Conservation (phyloP, 805 yeast species). For the Kazachstania psychrophila region DNA sequence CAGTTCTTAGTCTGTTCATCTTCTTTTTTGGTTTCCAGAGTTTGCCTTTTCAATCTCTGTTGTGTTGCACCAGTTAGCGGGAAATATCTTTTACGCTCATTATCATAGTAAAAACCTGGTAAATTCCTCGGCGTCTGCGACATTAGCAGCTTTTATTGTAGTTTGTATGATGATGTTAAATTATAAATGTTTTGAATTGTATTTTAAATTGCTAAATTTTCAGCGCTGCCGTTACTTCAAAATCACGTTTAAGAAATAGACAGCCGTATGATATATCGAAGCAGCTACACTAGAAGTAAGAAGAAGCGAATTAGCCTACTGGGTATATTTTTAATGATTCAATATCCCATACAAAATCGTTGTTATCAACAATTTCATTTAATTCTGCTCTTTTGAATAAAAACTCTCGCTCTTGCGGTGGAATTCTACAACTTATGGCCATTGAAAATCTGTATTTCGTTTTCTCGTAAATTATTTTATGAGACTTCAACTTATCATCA, state of each 20-base stretch:
- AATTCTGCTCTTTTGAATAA: constrained; percentile 37
- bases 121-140: constrained; percentile 8
- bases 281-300: neutral
- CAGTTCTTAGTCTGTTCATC: neutral
- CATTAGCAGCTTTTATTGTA: neutral
- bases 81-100: constrained; percentile 20
- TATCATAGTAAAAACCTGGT: constrained; percentile 26
- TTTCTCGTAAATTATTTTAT: constrained; percentile 29
- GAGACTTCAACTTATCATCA: constrained; percentile 32
- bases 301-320: neutral
- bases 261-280: too few relatives aligned
- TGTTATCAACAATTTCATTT: constrained; percentile 32
- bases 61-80: constrained; percentile 6
- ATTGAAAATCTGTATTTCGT: constrained; percentile 38
- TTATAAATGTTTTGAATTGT: too few relatives aligned
- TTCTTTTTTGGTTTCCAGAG: neutral
- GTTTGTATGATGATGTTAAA: too few relatives aligned
- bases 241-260: too few relatives aligned
- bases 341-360: constrained; percentile 27
- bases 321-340: constrained; percentile 16
- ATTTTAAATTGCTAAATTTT: too few relatives aligned
- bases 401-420: constrained; percentile 31
- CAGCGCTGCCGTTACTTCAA: too few relatives aligned
- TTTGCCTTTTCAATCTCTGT: constrained; percentile 4
- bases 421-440: constrained; percentile 32